Percentiles rank a stretch among this genome's conserved stretches.
phyloP scores from a whole-genome alignment of 768 basidiomycete species.

The Paxillus ammoniavirescens region DNA sequence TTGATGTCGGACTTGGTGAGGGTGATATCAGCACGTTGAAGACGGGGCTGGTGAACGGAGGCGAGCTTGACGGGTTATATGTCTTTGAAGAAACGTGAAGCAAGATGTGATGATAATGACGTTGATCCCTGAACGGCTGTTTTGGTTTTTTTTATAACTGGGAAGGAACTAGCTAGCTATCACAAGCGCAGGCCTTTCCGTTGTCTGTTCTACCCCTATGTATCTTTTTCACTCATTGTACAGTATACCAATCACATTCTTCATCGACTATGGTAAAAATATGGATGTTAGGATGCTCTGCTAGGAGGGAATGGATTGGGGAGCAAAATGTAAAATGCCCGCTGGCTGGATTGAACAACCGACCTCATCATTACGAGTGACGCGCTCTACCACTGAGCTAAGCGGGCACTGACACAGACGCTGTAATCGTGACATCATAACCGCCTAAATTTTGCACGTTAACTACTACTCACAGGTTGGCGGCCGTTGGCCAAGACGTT shows the following conservation, averaged over 20 bases:
- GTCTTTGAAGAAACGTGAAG: constrained; percentile 23
- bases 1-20: constrained; percentile 16
- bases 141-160: background rate
- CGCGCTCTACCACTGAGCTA: constrained; percentile 41
- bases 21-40: constrained; percentile 11
- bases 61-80: constrained; percentile 31
- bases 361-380: constrained; percentile 37
- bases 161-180: background rate
- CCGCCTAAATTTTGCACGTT: too few species aligned
- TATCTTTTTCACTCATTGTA: constrained; percentile 2
- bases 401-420: constrained; percentile 16
- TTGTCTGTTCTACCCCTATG: background rate
- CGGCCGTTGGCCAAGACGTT: too few species aligned
- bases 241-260: constrained; percentile 3
- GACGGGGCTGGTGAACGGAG: constrained; percentile 29
- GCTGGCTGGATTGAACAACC: constrained; percentile 41
- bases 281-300: too few species aligned
- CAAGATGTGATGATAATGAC: background rate
- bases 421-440: too few species aligned
- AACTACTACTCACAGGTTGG: too few species aligned
- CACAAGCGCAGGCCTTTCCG: background rate
- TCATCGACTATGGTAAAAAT: background rate
- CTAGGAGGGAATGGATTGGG: too few species aligned
- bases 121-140: background rate
- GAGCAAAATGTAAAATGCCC: constrained; percentile 25